Evolutionary conservation across 108 stramenopile species (phyloP).

Genomic region (Skeletonema costatum): DNA sequence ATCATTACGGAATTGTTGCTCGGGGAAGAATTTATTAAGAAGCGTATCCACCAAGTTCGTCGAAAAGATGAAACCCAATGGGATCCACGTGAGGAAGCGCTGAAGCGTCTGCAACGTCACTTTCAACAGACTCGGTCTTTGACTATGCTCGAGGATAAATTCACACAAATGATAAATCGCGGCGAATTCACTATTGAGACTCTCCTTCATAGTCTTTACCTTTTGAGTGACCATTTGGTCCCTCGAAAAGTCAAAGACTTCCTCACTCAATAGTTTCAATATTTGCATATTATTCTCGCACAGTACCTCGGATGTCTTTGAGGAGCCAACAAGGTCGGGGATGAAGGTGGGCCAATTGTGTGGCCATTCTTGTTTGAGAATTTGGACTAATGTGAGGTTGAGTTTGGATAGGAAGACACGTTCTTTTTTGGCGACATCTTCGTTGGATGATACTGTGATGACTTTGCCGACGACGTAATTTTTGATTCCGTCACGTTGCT

Average conservation of each 20-base stretch:
- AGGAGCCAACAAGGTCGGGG: constrained; percentile 91
- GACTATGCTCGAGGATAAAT: constrained; percentile 92
- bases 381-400: constrained; percentile 96
- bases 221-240: constrained; percentile 97
- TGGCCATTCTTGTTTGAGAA: constrained; percentile 99
- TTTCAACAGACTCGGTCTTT: constrained; percentile 78
- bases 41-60: constrained; percentile 91
- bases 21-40: constrained; percentile 93
- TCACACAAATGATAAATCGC: constrained; percentile 97
- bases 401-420: constrained; percentile 86
- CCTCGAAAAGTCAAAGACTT: constrained; percentile 97
- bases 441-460: constrained; percentile 87
- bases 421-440: constrained; percentile 56
- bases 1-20: constrained; percentile 88
- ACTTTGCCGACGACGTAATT: constrained; percentile 97
- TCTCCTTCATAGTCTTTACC: constrained; percentile 89
- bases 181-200: constrained; percentile 93
- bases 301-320: constrained; percentile 88
- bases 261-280: constrained; percentile 96
- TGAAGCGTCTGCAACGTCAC: constrained; percentile 96
- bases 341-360: constrained; percentile 99
- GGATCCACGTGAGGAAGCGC: constrained; percentile 98
- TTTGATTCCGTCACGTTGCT: constrained; percentile 97
- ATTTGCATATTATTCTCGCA: constrained; percentile 99
- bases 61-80: constrained; percentile 97